Evolutionary conservation across 2,329 filamentous ascomycete genomes (phyloP), one percentile per base, ranked within the genome.

Genomic region (Alternaria ethzedia): DNA sequence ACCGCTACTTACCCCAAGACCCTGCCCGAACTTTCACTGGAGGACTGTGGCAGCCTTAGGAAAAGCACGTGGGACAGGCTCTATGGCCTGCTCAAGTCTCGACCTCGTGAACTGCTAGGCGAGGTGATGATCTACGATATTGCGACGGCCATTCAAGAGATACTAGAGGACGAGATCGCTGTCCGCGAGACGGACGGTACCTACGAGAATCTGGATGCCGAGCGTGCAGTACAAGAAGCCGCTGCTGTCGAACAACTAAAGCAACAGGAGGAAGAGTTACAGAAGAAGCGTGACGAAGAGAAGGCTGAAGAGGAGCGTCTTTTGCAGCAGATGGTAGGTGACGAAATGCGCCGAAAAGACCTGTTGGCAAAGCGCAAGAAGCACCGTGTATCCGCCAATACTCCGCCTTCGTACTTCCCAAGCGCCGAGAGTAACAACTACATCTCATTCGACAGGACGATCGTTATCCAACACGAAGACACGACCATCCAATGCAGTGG

Each of bases 1-100:
- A 96, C 93, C 9, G 91, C 94, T 7, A 97, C 94, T 1, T 98
- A 98, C 78, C 96, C 95, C 5, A 97, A 93, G 76, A 91, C 93
- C 2, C 83, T 89, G 2, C 94, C 94, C 2, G 82, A 93, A 11
- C 81, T 97, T 13, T 88, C 86, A 5, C 76, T 96, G 47, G 90
- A 91, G 67, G 85, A 89, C 58, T 82, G 89, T 45, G 83, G 85
- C 25, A 85, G 87, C 47, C 83, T 97, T 59, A 89, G 89, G 46
- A 90, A 91, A 70, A 89, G 87, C 57, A 92, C 91, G 2, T 85
- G 87, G 61, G 90, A 89, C 75, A 91, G 90, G 73, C 86, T 97
- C 15, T 85, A 90, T 74, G 85, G 88, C 59, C 85, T 96, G 30
- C 83, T 94, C 10, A 87, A 88, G 66, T 88, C 87, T 4, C 88